phyloP scores from a whole-genome alignment of 2,329 filamentous ascomycete species.

The Neopestalotiopsis sp. region DNA sequence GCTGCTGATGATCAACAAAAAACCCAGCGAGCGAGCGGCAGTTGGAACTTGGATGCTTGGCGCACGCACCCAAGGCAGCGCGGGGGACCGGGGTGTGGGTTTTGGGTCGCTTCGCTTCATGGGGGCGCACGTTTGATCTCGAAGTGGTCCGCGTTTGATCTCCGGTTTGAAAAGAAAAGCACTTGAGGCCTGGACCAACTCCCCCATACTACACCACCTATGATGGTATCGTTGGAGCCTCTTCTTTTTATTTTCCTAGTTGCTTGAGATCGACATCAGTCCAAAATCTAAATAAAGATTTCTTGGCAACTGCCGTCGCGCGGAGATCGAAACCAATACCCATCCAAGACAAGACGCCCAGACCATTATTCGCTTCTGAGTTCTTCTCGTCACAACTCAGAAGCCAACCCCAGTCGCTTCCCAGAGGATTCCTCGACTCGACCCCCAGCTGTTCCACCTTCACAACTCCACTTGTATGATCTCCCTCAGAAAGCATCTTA shows the following conservation, averaged over 20 bases:
- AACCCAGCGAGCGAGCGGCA: neutral
- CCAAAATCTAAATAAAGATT: neutral
- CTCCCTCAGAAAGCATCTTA: conserved; percentile 13
- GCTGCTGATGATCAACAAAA: neutral
- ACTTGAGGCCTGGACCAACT: neutral
- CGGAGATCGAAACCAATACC: neutral
- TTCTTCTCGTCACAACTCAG: neutral
- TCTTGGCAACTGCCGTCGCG: neutral
- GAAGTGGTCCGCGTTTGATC: conserved; percentile 17
- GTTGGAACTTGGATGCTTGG: conserved; percentile 1
- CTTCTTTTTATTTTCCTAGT: neutral
- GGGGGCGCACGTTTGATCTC: conserved; percentile 10
- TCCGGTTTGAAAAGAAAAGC: conserved; percentile 7
- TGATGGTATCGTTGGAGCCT: neutral
- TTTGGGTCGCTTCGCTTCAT: neutral
- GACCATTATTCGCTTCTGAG: neutral
- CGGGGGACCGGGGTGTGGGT: neutral
- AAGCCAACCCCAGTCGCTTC: neutral
- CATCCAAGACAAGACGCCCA: too few relatives aligned
- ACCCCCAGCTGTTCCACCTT: neutral
- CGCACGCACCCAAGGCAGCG: neutral
- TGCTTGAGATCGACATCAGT: neutral
- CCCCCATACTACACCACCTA: neutral
- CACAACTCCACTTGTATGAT: conserved; percentile 11
- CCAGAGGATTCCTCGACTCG: neutral